Evolutionary conservation across 2,329 filamentous ascomycete species (phyloP).

Genomic region (Fusarium abutilonis): DNA sequence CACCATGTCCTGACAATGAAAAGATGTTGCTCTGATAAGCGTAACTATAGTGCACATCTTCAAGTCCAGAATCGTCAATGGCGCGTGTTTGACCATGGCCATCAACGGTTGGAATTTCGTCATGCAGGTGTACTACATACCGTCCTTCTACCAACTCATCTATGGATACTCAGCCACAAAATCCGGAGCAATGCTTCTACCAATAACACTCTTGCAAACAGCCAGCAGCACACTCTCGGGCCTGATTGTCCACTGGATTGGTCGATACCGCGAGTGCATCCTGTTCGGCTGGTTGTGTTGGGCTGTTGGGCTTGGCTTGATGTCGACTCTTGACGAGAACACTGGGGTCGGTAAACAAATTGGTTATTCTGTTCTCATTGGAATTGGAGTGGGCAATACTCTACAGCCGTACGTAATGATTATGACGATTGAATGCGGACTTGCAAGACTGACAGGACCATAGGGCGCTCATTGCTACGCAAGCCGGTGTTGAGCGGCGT

Average conservation of each 20-base stretch:
- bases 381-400: slow-evolving; percentile 62
- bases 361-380: slow-evolving; percentile 63
- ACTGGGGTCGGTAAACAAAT: slow-evolving; percentile 63
- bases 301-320: slow-evolving; percentile 62
- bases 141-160: slow-evolving; percentile 58
- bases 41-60: slow-evolving; percentile 59
- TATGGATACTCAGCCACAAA: slow-evolving; percentile 56
- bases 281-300: slow-evolving; percentile 63
- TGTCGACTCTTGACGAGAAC: slow-evolving; percentile 60
- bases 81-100: slow-evolving; percentile 65
- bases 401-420: slow-evolving; percentile 55
- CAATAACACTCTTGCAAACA: slow-evolving; percentile 57
- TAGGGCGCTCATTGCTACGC: slow-evolving; percentile 62
- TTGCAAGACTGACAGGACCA: background rate
- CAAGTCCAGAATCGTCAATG: slow-evolving; percentile 62
- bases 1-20: background rate
- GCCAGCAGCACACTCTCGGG: slow-evolving; percentile 61
- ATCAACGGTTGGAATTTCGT: slow-evolving; percentile 69
- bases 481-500: slow-evolving; percentile 63
- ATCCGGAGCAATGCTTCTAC: slow-evolving; percentile 55
- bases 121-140: slow-evolving; percentile 63
- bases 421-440: background rate
- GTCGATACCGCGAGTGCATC: slow-evolving; percentile 64
- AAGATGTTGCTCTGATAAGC: background rate
- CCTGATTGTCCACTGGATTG: slow-evolving; percentile 62